Percentiles rank a stretch among this genome's conserved stretches.
phyloP scores from a whole-genome alignment of 305 asterid genomes.

The Stenogyne calaminthoides region DNA sequence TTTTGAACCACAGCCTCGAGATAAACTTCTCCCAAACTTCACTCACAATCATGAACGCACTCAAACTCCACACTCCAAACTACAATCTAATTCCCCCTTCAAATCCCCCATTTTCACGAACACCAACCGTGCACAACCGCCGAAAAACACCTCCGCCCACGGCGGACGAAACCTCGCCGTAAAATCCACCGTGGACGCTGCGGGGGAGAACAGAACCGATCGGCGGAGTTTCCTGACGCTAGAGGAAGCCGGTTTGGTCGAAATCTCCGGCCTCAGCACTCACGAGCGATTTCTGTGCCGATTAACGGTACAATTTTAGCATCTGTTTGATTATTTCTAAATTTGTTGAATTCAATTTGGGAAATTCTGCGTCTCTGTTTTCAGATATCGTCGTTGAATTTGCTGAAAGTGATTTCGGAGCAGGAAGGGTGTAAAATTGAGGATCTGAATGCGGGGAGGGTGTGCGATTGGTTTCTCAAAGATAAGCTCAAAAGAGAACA shows the following conservation, averaged over 20 bases:
- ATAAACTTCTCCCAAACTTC: not conserved
- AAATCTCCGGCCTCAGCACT: constrained; percentile 69
- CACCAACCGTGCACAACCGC: not conserved
- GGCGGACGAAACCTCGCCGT: constrained; percentile 26
- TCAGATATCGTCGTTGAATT: constrained; percentile 82
- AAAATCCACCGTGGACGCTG: constrained; percentile 40
- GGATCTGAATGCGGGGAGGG: constrained; percentile 76
- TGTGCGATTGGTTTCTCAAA: constrained; percentile 87
- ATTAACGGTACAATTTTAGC: constrained; percentile 53
- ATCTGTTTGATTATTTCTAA: not conserved
- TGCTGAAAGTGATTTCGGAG: constrained; percentile 75
- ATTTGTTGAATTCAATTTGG: not conserved
- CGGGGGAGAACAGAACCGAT: constrained; percentile 47
- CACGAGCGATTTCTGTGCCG: constrained; percentile 87
- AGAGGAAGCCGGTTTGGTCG: constrained; percentile 87
- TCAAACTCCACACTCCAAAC: constrained; percentile 23
- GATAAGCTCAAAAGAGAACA: constrained; percentile 84
- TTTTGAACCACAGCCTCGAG: not conserved
- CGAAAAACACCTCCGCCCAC: not conserved
- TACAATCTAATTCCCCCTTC: constrained; percentile 19
- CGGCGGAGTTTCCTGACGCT: constrained; percentile 58
- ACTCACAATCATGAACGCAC: constrained; percentile 31
- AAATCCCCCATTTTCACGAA: constrained; percentile 24
- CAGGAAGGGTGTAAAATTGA: constrained; percentile 77
- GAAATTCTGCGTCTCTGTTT: not conserved